A percentile compares a stretch with the other conserved stretches of the same genome.
Evolutionary conservation across 2,329 filamentous ascomycete species (phyloP).

Genomic region (Fusarium setosum): DNA sequence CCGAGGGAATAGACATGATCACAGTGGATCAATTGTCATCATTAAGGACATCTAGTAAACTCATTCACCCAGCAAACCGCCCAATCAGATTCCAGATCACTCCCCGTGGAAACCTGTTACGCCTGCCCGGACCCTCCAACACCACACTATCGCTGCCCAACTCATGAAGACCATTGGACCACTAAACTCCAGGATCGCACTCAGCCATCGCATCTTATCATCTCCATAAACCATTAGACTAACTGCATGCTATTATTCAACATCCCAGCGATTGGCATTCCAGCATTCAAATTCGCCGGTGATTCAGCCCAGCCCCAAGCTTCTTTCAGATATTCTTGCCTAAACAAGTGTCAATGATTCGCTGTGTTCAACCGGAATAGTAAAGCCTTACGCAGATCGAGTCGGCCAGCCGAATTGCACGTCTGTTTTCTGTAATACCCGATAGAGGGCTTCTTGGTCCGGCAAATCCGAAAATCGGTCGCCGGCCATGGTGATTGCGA

Average conservation of each 20-base stretch:
- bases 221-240: neutral
- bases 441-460: conserved; percentile 52
- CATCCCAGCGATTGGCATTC: conserved; percentile 38
- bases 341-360: conserved; percentile 5
- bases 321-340: conserved; percentile 39
- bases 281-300: conserved; percentile 17
- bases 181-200: neutral
- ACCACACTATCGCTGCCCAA: neutral
- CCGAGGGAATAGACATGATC: neutral
- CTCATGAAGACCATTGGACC: neutral
- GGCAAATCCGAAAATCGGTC: conserved; percentile 51
- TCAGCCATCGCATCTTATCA: neutral
- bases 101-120: neutral
- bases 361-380: fast-evolving
- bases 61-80: neutral
- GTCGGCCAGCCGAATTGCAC: conserved; percentile 44
- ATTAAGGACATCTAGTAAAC: neutral
- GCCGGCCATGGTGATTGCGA: conserved; percentile 48
- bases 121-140: neutral
- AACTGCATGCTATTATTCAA: conserved; percentile 33
- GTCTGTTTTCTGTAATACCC: conserved; percentile 48
- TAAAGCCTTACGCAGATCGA: conserved; percentile 39
- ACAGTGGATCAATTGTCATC: neutral
- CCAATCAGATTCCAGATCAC: neutral
- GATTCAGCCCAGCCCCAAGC: conserved; percentile 41